Evolutionary conservation across 495 filamentous ascomycete species (phyloP).

Genomic region (Letharia columbiana): DNA sequence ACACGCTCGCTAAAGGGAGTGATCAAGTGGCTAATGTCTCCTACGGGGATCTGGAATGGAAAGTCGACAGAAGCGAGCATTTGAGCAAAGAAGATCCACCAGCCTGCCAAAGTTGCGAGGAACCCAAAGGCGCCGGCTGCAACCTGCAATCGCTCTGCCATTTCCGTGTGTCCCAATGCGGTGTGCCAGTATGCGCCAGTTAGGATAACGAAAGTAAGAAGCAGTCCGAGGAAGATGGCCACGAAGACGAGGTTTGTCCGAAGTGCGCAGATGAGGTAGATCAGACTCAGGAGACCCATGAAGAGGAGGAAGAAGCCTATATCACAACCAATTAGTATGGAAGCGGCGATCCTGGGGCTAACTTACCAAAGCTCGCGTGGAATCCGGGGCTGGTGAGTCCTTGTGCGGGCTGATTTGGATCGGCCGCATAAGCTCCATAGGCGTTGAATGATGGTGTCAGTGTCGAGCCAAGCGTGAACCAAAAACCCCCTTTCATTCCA

Average conservation of each 20-base stretch:
- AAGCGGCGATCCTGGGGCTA: background rate
- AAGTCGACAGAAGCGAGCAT: constrained; percentile 50
- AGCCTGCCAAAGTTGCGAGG: constrained; percentile 22
- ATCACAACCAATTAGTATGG: background rate
- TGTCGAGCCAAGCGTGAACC: constrained; percentile 45
- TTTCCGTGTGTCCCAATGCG: constrained; percentile 20
- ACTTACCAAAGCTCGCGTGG: constrained; percentile 35
- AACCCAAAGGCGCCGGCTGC: constrained; percentile 27
- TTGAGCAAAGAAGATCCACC: constrained; percentile 46
- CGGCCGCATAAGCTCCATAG: constrained; percentile 32
- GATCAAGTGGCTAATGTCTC: constrained; percentile 37
- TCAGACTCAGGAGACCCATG: constrained; percentile 49
- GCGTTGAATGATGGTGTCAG: constrained; percentile 40
- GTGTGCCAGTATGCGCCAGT: constrained; percentile 44
- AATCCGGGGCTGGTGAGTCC: constrained; percentile 35
- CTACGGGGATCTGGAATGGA: constrained; percentile 46
- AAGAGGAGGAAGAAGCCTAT: constrained; percentile 49
- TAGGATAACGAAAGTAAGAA: constrained; percentile 44
- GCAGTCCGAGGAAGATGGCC: constrained; percentile 48
- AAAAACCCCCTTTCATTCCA: constrained; percentile 38
- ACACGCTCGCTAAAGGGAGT: constrained; percentile 19
- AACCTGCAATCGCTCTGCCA: constrained; percentile 26
- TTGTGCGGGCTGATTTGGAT: constrained; percentile 23
- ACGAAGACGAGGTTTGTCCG: constrained; percentile 55
- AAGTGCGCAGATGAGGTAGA: constrained; percentile 51